phyloP scores from a whole-genome alignment of 2,329 filamentous ascomycete species.

The Aspergillus ustus region DNA sequence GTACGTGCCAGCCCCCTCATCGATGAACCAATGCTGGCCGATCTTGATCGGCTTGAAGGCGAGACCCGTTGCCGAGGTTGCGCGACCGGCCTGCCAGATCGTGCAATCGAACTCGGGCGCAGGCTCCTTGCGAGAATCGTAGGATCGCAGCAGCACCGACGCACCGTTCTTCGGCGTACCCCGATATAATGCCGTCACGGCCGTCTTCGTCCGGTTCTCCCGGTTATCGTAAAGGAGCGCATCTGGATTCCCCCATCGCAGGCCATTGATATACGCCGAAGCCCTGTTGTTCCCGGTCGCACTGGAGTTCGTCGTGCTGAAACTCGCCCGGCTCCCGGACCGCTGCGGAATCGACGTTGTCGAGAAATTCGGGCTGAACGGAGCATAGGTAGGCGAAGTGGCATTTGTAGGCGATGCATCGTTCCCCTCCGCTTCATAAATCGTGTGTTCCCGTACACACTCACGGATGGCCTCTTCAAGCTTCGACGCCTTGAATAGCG shows the following conservation, averaged over 20 bases:
- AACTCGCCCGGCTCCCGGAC: conserved; percentile 78
- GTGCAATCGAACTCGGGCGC: conserved; percentile 90
- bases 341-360: conserved; percentile 52
- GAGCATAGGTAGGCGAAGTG: conserved; percentile 54
- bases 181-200: conserved; percentile 88
- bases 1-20: conserved; percentile 89
- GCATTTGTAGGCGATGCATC: conserved; percentile 59
- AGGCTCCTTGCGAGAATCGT: conserved; percentile 91
- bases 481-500: conserved; percentile 94
- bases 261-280: conserved; percentile 49
- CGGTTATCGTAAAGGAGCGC: conserved; percentile 85
- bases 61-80: conserved; percentile 87
- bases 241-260: conserved; percentile 77
- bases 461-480: conserved; percentile 92
- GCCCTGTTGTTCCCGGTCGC: conserved; percentile 60
- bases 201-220: conserved; percentile 89
- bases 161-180: conserved; percentile 72
- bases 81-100: conserved; percentile 95
- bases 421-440: conserved; percentile 81
- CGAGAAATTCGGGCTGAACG: conserved; percentile 43
- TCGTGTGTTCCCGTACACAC: conserved; percentile 82
- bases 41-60: conserved; percentile 97
- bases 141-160: conserved; percentile 82
- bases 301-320: conserved; percentile 68
- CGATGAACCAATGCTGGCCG: conserved; percentile 90